phyloP scores from a whole-genome alignment of 768 basidiomycete species.

The Suillus americanus region DNA sequence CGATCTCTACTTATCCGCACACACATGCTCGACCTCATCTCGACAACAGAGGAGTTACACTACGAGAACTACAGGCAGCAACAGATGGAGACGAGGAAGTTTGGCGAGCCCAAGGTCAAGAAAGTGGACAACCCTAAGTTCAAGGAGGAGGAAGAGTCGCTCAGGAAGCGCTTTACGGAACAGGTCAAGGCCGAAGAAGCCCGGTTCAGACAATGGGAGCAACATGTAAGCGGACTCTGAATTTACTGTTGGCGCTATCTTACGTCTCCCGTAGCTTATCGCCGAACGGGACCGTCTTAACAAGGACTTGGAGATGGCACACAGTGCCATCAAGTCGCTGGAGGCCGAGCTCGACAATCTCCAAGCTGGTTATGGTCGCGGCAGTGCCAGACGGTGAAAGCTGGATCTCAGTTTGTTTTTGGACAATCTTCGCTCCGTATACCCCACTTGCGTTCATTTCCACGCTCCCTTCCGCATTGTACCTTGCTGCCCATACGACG shows the following conservation, averaged over 20 bases:
- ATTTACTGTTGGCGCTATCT: too few species aligned
- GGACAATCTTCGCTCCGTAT: slow-evolving; percentile 17
- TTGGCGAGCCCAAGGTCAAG: slow-evolving; percentile 97
- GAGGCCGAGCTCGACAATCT: slow-evolving; percentile 90
- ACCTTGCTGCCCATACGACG: slow-evolving; percentile 8
- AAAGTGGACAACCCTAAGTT: slow-evolving; percentile 99
- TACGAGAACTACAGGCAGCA: slow-evolving; percentile 98
- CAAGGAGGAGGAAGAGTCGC: slow-evolving; percentile 97
- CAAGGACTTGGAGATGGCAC: slow-evolving; percentile 94
- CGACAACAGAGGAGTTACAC: slow-evolving; percentile 92
- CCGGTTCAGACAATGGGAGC: slow-evolving; percentile 98
- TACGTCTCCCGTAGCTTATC: slow-evolving; percentile 66
- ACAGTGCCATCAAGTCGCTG: slow-evolving; percentile 87
- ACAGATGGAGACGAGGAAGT: slow-evolving; percentile 99
- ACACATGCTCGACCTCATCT: slow-evolving; percentile 97
- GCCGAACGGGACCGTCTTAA: slow-evolving; percentile 98
- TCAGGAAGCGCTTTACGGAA: slow-evolving; percentile 97
- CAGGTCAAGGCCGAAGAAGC: slow-evolving; percentile 99
- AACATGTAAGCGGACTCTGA: too few species aligned
- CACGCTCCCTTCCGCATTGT: slow-evolving; percentile 5
- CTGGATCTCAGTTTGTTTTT: neutral
- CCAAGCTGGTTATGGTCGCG: slow-evolving; percentile 81
- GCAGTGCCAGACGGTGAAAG: slow-evolving; percentile 37
- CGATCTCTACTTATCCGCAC: slow-evolving; percentile 94
- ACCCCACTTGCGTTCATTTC: slow-evolving; percentile 26